phyloP scores from a whole-genome alignment of 2,329 filamentous ascomycete genomes.

The Penicillium sp. region DNA sequence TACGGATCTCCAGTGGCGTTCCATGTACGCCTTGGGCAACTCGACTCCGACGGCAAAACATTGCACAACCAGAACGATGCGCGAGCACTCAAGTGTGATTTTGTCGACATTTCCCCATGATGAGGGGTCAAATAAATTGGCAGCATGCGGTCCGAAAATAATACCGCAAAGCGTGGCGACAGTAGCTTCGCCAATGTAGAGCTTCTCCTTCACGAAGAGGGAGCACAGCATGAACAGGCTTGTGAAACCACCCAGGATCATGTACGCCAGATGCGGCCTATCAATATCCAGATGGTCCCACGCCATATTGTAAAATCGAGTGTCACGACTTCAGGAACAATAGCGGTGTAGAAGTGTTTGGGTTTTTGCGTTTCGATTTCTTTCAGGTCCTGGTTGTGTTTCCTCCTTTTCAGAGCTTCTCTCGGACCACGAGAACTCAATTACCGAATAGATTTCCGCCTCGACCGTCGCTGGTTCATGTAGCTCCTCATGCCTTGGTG shows the following conservation, averaged over 20 bases:
- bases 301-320: slow-evolving; percentile 41
- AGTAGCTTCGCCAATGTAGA: slow-evolving; percentile 60
- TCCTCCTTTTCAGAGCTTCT: neutral
- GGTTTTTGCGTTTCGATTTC: neutral
- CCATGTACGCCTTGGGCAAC: slow-evolving; percentile 80
- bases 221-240: slow-evolving; percentile 98
- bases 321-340: neutral
- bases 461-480: slow-evolving; percentile 15
- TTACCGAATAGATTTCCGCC: slow-evolving; percentile 27
- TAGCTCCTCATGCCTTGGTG: slow-evolving; percentile 31
- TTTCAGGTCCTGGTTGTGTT: neutral
- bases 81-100: slow-evolving; percentile 69
- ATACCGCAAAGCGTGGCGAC: slow-evolving; percentile 74
- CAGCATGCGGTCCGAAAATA: slow-evolving; percentile 68
- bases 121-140: slow-evolving; percentile 61
- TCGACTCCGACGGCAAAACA: slow-evolving; percentile 74
- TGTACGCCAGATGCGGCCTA: slow-evolving; percentile 95
- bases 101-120: slow-evolving; percentile 67
- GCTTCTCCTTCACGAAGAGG: slow-evolving; percentile 49
- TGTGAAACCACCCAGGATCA: slow-evolving; percentile 97
- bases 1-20: slow-evolving; percentile 94
- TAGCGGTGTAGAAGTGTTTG: neutral
- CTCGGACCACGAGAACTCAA: slow-evolving; percentile 12
- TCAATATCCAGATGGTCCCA: slow-evolving; percentile 67
- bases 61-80: slow-evolving; percentile 70